Base-by-base conservation (phyloP, 2,329 filamentous ascomycete species). In the Sodiomyces alkalinus region DNA sequence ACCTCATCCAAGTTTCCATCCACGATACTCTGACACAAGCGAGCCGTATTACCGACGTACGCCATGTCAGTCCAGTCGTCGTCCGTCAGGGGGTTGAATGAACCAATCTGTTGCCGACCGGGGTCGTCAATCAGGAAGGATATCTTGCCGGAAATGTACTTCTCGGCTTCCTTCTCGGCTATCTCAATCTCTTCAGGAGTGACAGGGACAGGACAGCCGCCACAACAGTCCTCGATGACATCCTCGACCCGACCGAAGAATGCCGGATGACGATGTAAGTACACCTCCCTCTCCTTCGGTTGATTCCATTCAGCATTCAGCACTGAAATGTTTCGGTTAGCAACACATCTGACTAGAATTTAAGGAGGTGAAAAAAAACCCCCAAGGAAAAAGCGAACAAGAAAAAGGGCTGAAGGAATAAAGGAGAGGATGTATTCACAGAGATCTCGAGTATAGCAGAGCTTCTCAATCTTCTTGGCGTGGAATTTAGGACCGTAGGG, bases 11-110 rank as follows among this genome's bases (percentile, higher is more conserved):
- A 40, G 47, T 92, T 75, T 2, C 66, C 60, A 39, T 85, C 74
- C 4, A 86, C 71, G 32, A 92, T 92, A 1, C 80, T 82, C 43
- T 85, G 77, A 42, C 80, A 92, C 2, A 92, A 61, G 11, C 68
- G 62, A 20, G 71, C 73, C 1, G 80, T 86, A 39, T 85, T 80
- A 8, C 81, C 80, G 19, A 92, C 65, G 39, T 92, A 92, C 1
- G 82, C 81, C 81, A 92, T 90, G 38, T 86, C 80, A 1, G 82
- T 90, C 80, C 82, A 92, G 44, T 90, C 81, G 28, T 81, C 65
- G 22, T 82, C 74, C 0, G 78, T 86, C 20, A 87, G 62, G 0
- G 82, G 83, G 41, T 90, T 78, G 55, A 92, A 92, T 7, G 64
- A 70, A 16, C 67, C 67, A 27, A 71, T 71, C 47, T 68, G 56